A percentile compares a stretch with the other conserved stretches of the same genome.
Conservation (phyloP, 2,329 filamentous ascomycete species). For the Verticillium tricorpus region DNA sequence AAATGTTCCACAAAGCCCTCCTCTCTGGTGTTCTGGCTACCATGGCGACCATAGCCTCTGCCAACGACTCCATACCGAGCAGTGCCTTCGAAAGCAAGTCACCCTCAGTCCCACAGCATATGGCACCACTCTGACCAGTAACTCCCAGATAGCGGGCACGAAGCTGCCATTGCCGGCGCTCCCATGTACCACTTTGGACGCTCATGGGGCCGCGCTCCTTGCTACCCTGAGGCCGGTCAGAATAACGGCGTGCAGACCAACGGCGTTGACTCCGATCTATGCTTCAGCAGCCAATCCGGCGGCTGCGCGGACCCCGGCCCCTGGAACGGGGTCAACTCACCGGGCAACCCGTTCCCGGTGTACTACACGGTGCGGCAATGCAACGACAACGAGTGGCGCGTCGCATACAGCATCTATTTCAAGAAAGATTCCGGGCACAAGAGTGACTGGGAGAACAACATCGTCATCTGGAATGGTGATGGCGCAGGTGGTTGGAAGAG, state of each 20-base stretch:
- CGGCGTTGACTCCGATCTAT: constrained; percentile 12
- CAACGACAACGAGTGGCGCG: constrained; percentile 13
- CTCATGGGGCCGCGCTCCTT: background rate
- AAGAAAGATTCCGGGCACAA: constrained; percentile 19
- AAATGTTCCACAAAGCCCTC: background rate
- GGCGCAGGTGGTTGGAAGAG: constrained; percentile 10
- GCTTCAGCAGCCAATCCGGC: constrained; percentile 10
- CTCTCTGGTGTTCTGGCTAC: background rate
- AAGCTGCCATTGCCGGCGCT: background rate
- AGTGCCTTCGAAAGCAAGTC: background rate
- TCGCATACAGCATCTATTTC: constrained; percentile 19
- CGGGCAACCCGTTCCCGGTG: constrained; percentile 13
- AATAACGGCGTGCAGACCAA: constrained; percentile 7
- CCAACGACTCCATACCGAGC: background rate
- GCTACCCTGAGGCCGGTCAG: background rate
- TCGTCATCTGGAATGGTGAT: constrained; percentile 14
- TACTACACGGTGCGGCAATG: constrained; percentile 13
- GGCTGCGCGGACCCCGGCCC: constrained; percentile 10
- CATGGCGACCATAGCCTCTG: background rate
- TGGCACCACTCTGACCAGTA: background rate
- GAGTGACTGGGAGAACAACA: constrained; percentile 18
- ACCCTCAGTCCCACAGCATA: background rate
- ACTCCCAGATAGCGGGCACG: background rate
- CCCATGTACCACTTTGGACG: background rate
- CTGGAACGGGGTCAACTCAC: constrained; percentile 12